Conservation (phyloP, 2,329 filamentous ascomycete genomes). For the Rhynchosporium secalis region DNA sequence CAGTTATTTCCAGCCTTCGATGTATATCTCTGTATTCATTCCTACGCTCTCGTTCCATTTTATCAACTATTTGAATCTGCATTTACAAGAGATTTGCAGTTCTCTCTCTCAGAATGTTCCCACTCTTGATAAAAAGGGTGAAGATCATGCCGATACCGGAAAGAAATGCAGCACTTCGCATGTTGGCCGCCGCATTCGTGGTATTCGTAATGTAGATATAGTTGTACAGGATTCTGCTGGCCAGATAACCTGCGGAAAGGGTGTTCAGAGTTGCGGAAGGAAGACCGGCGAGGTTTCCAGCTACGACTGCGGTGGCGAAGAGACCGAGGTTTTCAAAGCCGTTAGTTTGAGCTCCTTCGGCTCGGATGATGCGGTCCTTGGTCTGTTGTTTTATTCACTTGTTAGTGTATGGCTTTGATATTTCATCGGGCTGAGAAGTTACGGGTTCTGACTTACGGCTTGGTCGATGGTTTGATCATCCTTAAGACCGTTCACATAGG, state of each 20-base stretch:
- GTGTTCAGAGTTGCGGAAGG: constrained; percentile 27
- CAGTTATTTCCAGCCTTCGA: background rate
- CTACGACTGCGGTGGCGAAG: constrained; percentile 43
- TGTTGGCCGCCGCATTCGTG: constrained; percentile 13
- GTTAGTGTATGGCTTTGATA: background rate
- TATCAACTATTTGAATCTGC: background rate
- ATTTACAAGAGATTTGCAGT: constrained; percentile 18
- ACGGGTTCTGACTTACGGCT: constrained; percentile 23
- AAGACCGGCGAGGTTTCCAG: constrained; percentile 42
- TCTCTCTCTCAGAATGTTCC: constrained; percentile 26
- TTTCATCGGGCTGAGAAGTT: background rate
- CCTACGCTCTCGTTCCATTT: too few species aligned
- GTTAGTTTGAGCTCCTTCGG: constrained; percentile 43
- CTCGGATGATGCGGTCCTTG: constrained; percentile 40
- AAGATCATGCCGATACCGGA: constrained; percentile 27
- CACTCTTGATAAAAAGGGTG: constrained; percentile 33
- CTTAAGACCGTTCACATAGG: constrained; percentile 33
- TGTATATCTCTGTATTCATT: background rate
- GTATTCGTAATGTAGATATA: constrained; percentile 32
- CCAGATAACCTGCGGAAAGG: constrained; percentile 27
- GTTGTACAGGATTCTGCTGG: constrained; percentile 30
- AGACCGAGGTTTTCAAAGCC: constrained; percentile 44
- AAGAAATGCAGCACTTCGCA: constrained; percentile 25
- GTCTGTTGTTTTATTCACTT: constrained; percentile 24
- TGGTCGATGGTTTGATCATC: constrained; percentile 38